Conservation (phyloP, 371 early-diverging fungal species). For the Apophysomyces trapeziformis region DNA sequence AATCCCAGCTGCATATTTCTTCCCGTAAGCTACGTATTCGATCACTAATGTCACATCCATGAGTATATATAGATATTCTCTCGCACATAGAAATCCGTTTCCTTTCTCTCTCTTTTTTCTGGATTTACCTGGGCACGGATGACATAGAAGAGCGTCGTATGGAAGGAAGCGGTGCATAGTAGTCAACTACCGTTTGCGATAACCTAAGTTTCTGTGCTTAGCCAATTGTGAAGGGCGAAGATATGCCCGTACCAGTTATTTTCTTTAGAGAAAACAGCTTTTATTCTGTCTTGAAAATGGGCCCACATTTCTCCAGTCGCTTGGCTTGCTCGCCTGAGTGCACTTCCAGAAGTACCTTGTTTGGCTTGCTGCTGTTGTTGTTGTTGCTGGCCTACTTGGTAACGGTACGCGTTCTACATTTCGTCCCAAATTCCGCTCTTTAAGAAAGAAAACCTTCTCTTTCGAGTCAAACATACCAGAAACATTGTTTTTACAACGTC, state of each 20-base stretch:
- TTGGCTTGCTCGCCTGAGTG: conserved; percentile 20
- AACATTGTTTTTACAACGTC: conserved; percentile 58
- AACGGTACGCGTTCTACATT: conserved; percentile 34
- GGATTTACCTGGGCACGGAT: conserved; percentile 21
- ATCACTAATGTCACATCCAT: conserved; percentile 23
- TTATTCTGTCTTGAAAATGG: conserved; percentile 38
- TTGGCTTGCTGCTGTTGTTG: background rate
- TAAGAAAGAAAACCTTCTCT: background rate
- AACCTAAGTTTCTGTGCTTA: conserved; percentile 17
- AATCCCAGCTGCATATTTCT: conserved; percentile 65
- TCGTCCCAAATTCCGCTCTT: background rate
- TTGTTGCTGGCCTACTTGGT: conserved; percentile 13
- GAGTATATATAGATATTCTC: too few species aligned
- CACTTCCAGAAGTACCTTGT: background rate
- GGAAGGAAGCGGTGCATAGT: conserved; percentile 23
- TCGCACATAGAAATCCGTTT: too few species aligned
- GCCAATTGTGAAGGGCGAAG: too few species aligned
- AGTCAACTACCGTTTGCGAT: conserved; percentile 19
- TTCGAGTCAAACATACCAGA: conserved; percentile 40
- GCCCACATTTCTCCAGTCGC: conserved; percentile 27
- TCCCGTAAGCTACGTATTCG: conserved; percentile 35
- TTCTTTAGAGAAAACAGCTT: conserved; percentile 40
- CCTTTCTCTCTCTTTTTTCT: background rate
- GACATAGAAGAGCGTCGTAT: conserved; percentile 13
- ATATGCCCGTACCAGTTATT: conserved; percentile 19